Conservation (phyloP, 805 yeast genomes). For the Candida sithepensis region DNA sequence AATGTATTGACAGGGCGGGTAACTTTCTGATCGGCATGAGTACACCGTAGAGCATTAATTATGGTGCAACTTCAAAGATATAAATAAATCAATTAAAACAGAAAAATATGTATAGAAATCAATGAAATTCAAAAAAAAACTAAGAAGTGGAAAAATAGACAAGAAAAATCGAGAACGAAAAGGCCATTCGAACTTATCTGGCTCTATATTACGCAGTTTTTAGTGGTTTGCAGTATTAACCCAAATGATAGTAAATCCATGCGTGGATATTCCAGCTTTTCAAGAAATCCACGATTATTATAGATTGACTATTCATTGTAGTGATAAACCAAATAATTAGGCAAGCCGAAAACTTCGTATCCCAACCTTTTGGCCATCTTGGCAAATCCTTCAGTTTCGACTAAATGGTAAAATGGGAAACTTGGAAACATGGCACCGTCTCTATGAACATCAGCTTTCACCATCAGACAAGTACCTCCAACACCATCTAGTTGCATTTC, state of each 20-base stretch:
- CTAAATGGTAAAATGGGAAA: conserved; percentile 93
- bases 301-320: conserved; percentile 76
- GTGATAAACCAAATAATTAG: conserved; percentile 91
- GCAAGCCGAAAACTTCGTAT: conserved; percentile 87
- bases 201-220: too few species aligned
- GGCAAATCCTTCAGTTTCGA: conserved; percentile 98
- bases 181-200: too few species aligned
- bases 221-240: too few species aligned
- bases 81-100: not conserved
- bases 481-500: conserved; percentile 94
- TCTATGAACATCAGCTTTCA: conserved; percentile 95
- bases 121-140: not conserved
- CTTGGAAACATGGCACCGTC: conserved; percentile 99
- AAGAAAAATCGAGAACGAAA: too few species aligned
- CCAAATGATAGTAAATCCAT: too few species aligned
- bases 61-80: too few species aligned
- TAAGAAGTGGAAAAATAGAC: not conserved
- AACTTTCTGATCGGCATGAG: too few species aligned
- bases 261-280: too few species aligned
- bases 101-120: not conserved
- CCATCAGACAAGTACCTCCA: conserved; percentile 95
- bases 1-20: not conserved
- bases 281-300: too few species aligned
- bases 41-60: too few species aligned
- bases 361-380: conserved; percentile 95